These are phyloP conservation scores for Xerocomus nothofagi DNA, from an alignment of 1,284 basidiomycete species.

Conservation along the genomic window DNA sequence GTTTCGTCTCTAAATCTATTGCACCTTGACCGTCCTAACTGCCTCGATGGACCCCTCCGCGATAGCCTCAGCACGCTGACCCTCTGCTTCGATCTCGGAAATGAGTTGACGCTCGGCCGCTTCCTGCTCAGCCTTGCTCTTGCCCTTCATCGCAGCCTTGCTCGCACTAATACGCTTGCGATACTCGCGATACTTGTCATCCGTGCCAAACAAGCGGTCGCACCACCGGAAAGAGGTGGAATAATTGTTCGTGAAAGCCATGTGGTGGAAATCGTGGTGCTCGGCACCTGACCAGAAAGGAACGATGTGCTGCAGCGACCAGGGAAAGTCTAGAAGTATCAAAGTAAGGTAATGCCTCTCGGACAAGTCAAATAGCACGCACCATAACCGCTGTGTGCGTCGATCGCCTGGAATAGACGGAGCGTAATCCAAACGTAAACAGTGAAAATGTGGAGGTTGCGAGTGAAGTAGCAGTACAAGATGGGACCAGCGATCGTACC, in stretches of 20 bases:
- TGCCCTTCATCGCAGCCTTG: conserved; percentile 55
- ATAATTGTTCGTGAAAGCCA: conserved; percentile 89
- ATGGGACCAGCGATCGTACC: conserved; percentile 90
- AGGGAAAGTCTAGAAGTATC: conserved; percentile 76
- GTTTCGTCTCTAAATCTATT: conserved; percentile 18
- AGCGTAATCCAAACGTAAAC: conserved; percentile 95
- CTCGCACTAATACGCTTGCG: conserved; percentile 56
- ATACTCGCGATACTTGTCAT: conserved; percentile 82
- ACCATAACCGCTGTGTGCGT: conserved; percentile 97
- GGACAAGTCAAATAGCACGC: conserved; percentile 1
- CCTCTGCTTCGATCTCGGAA: conserved; percentile 69
- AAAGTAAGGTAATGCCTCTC: conserved; percentile 1
- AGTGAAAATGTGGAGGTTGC: conserved; percentile 84
- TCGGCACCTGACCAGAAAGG: conserved; percentile 99
- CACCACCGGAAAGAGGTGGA: conserved; percentile 93
- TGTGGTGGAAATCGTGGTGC: conserved; percentile 97
- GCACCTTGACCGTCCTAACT: conserved; percentile 26
- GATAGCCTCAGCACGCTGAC: conserved; percentile 66
- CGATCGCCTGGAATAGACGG: conserved; percentile 96
- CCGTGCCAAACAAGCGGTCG: conserved; percentile 84
- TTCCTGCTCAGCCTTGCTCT: conserved; percentile 51
- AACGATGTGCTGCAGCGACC: conserved; percentile 93
- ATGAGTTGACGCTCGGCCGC: conserved; percentile 60
- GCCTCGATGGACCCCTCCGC: conserved; percentile 28
- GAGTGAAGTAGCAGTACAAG: conserved; percentile 75